Conservation (phyloP, 2,329 filamentous ascomycete species). For the Xylariaceae sp. region DNA sequence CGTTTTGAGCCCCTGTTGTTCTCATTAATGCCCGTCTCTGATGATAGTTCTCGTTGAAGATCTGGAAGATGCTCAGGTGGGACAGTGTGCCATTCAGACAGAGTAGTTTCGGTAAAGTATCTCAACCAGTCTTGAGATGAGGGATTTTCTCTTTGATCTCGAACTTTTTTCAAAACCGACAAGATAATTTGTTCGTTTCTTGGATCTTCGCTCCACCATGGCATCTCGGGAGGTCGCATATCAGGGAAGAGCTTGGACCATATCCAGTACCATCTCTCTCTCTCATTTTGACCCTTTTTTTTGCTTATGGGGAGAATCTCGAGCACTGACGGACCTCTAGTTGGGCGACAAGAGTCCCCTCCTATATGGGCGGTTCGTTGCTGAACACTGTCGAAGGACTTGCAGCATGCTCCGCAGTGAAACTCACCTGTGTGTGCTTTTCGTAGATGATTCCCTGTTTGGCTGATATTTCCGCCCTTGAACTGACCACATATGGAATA, state of each 20-base stretch:
- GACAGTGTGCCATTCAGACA: background rate
- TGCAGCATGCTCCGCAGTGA: background rate
- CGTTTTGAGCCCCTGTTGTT: no score
- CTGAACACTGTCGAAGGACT: background rate
- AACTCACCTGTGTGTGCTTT: background rate
- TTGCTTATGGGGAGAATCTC: background rate
- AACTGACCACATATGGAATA: background rate
- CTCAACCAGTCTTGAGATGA: background rate
- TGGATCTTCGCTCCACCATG: background rate
- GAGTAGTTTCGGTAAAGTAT: background rate
- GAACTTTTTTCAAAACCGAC: background rate
- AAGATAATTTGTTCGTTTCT: background rate
- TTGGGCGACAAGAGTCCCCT: background rate
- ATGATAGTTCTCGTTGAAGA: background rate
- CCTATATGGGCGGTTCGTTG: background rate
- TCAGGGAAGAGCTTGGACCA: background rate
- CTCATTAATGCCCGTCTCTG: background rate
- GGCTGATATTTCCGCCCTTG: background rate
- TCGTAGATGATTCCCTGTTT: background rate
- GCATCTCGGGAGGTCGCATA: background rate
- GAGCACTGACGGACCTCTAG: background rate
- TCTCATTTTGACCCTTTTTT: background rate
- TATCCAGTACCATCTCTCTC: constrained; percentile 2
- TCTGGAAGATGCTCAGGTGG: constrained; percentile 10
- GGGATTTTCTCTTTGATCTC: background rate